These are phyloP conservation scores for Fraxinus sp. DNA, from an alignment of 305 asterid species.

Conservation along the genomic window DNA sequence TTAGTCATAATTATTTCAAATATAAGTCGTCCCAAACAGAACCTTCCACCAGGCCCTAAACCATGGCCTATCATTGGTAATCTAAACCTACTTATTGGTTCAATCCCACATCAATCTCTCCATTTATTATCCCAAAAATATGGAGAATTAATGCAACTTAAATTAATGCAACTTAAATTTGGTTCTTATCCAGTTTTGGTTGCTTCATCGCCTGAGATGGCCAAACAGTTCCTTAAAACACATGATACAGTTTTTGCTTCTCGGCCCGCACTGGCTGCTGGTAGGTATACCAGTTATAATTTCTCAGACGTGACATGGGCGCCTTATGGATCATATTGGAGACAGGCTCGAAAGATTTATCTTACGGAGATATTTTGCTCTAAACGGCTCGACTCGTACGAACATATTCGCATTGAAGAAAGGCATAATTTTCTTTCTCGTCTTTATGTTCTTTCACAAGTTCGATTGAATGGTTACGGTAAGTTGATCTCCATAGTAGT, in stretches of 20 bases:
- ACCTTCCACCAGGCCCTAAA: constrained; percentile 38
- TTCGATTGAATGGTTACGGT: background rate
- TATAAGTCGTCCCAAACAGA: background rate
- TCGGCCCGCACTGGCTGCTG: constrained; percentile 28
- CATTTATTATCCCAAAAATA: constrained; percentile 22
- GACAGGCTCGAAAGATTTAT: constrained; percentile 19
- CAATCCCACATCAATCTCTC: constrained; percentile 29
- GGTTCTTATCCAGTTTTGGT: constrained; percentile 32
- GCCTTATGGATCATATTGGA: constrained; percentile 23
- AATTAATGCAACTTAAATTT: background rate
- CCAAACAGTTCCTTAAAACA: constrained; percentile 28
- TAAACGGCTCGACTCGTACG: background rate
- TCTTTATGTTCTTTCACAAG: constrained; percentile 5
- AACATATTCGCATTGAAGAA: constrained; percentile 24
- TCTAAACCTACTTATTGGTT: constrained; percentile 25
- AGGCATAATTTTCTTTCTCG: constrained; percentile 12
- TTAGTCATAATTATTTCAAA: constrained; percentile 1
- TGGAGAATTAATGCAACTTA: constrained; percentile 33
- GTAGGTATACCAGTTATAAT: constrained; percentile 23
- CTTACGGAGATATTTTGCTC: constrained; percentile 1
- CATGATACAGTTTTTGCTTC: constrained; percentile 31
- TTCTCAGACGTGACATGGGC: constrained; percentile 21
- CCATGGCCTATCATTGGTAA: constrained; percentile 45
- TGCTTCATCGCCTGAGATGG: constrained; percentile 36
- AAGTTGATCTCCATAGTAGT: too few species aligned